A percentile compares a stretch with the other conserved stretches of the same genome.
phyloP scores from a whole-genome alignment of 305 asterid genomes.

The Nicotiana rustica region DNA sequence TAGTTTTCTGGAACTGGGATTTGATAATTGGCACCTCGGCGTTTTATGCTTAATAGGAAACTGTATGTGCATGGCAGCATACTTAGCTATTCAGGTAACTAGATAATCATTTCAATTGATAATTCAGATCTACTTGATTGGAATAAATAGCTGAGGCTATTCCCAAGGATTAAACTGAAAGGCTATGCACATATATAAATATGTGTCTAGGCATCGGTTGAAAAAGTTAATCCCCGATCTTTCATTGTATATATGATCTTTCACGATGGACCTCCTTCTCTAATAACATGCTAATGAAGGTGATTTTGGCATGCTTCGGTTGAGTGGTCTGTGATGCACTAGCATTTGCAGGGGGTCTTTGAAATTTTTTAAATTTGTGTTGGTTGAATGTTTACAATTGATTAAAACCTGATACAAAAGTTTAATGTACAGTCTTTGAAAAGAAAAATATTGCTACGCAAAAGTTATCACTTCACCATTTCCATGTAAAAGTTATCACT shows the following conservation, averaged over 20 bases:
- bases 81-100: constrained; percentile 84
- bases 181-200: constrained; percentile 3
- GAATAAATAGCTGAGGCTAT: not conserved
- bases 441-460: not conserved
- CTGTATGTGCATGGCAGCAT: constrained; percentile 88
- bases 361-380: not conserved
- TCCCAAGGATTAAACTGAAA: not conserved
- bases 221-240: not conserved
- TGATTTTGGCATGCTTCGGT: constrained; percentile 20
- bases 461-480: not conserved
- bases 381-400: not conserved
- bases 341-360: constrained; percentile 7
- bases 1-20: constrained; percentile 56
- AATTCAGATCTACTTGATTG: not conserved
- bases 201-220: not conserved
- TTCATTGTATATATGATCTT: not conserved
- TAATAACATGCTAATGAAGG: constrained; percentile 9
- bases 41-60: constrained; percentile 85
- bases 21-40: constrained; percentile 84
- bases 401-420: constrained; percentile 18
- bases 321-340: constrained; percentile 22
- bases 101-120: constrained; percentile 22
- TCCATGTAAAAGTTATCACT: constrained; percentile 9
- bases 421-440: constrained; percentile 2
- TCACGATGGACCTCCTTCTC: not conserved